Conservation (phyloP, 1,284 basidiomycete genomes). For the Pholiota adiposa region DNA sequence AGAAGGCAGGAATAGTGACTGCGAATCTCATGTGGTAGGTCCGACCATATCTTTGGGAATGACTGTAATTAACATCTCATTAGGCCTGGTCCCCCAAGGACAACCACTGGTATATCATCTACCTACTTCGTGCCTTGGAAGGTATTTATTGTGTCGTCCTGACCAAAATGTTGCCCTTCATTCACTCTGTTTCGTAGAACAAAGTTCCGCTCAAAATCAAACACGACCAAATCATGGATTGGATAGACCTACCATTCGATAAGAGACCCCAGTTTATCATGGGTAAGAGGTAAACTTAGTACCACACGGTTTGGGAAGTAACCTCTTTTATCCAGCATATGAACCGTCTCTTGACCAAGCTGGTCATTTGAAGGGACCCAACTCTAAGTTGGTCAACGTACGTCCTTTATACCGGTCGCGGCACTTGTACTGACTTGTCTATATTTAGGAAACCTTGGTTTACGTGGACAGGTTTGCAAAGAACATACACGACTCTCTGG, state of each 20-base stretch:
- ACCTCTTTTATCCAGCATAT: constrained; percentile 53
- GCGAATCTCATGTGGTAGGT: constrained; percentile 91
- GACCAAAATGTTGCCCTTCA: not conserved
- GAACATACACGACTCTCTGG: constrained; percentile 64
- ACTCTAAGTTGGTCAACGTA: constrained; percentile 74
- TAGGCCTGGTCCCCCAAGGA: constrained; percentile 84
- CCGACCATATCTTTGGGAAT: not conserved
- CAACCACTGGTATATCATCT: constrained; percentile 63
- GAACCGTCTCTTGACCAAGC: constrained; percentile 82
- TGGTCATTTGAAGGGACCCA: constrained; percentile 80
- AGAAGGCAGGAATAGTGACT: constrained; percentile 72
- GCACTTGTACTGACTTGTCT: not conserved
- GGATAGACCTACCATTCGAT: constrained; percentile 77
- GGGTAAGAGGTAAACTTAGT: constrained; percentile 46
- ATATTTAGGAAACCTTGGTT: constrained; percentile 60
- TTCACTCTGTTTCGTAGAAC: constrained; percentile 43
- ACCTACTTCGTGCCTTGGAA: constrained; percentile 81
- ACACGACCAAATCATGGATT: constrained; percentile 71
- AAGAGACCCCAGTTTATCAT: constrained; percentile 79
- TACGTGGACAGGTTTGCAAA: constrained; percentile 80
- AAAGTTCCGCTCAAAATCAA: constrained; percentile 69
- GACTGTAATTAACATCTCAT: not conserved
- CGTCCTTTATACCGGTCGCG: constrained; percentile 11
- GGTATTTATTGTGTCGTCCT: constrained; percentile 47
- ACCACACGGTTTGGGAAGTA: not conserved